These are phyloP conservation scores for Paecilomyces dactylethromorphus DNA, from an alignment of 2,329 filamentous ascomycete species.

Conservation along the genomic window DNA sequence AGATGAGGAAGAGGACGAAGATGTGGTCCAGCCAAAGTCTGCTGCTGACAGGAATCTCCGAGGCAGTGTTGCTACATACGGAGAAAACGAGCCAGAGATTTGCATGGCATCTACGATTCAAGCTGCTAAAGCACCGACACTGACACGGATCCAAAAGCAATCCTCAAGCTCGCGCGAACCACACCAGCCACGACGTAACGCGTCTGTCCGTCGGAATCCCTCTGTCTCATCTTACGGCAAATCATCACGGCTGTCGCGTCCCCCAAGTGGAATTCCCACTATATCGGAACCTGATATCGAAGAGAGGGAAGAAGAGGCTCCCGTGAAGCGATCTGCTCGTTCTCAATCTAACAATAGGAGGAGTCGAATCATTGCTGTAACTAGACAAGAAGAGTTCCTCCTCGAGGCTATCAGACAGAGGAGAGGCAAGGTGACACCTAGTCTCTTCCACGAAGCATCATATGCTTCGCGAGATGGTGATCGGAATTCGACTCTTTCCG, in stretches of 20 bases:
- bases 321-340: conserved; percentile 9
- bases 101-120: conserved; percentile 35
- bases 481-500: conserved; percentile 22
- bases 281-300: conserved; percentile 23
- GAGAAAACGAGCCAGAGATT: conserved; percentile 36
- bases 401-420: conserved; percentile 46
- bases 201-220: conserved; percentile 13
- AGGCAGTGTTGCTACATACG: conserved; percentile 34
- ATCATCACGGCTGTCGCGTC: conserved; percentile 20
- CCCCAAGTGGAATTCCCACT: conserved; percentile 24
- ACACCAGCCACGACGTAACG: conserved; percentile 14
- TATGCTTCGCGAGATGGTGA: conserved; percentile 15
- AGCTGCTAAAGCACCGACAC: conserved; percentile 19
- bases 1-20: conserved; percentile 32
- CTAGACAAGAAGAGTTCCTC: conserved; percentile 46
- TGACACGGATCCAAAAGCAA: conserved; percentile 22
- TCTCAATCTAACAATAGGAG: conserved; percentile 27
- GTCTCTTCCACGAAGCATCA: conserved; percentile 25
- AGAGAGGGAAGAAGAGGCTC: not conserved
- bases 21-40: conserved; percentile 6
- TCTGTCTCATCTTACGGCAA: conserved; percentile 22
- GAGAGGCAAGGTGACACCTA: conserved; percentile 40
- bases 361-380: conserved; percentile 47
- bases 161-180: conserved; percentile 8
- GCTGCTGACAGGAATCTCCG: conserved; percentile 14